phyloP scores from a whole-genome alignment of 345 rosid genomes.

The Brassica carinata region DNA sequence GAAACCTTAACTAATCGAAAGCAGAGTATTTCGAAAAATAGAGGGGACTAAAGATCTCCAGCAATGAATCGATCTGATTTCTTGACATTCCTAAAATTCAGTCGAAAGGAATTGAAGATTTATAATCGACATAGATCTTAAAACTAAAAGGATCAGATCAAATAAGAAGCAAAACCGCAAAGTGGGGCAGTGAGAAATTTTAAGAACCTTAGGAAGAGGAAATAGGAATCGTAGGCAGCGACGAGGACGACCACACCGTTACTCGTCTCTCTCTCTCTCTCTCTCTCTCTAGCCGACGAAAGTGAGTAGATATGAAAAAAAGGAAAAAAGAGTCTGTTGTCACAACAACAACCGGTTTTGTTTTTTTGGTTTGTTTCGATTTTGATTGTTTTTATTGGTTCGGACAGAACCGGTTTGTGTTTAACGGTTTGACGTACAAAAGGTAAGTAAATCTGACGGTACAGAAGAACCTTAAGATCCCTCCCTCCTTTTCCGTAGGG shows the following conservation, averaged over 20 bases:
- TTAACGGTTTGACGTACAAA: no score
- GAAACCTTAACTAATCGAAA: no score
- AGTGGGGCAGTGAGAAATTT: constrained; percentile 8
- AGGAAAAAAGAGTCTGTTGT: neutral
- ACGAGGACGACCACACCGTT: constrained; percentile 33
- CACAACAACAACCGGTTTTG: constrained; percentile 8
- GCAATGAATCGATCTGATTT: neutral
- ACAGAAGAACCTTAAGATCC: no score
- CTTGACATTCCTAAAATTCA: neutral
- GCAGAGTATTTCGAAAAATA: neutral
- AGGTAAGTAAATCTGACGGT: no score
- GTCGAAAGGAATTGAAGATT: neutral
- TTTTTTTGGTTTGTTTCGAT: constrained; percentile 5
- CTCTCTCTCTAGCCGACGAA: constrained; percentile 30
- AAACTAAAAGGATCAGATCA: neutral
- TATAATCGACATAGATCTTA: constrained; percentile 25
- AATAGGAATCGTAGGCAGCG: constrained; percentile 24
- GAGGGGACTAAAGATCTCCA: neutral
- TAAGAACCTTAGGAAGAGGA: constrained; percentile 28
- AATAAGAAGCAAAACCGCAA: neutral
- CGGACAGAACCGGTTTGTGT: constrained; percentile 12
- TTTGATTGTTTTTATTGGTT: neutral
- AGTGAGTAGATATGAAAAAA: constrained; percentile 20
- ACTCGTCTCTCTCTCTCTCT: constrained; percentile 16
- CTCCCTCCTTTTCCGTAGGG: neutral